Evolutionary conservation across 2,329 filamentous ascomycete genomes (phyloP), one percentile per base, ranked within the genome.

Genomic region (Sporothrix euskadiensis): DNA sequence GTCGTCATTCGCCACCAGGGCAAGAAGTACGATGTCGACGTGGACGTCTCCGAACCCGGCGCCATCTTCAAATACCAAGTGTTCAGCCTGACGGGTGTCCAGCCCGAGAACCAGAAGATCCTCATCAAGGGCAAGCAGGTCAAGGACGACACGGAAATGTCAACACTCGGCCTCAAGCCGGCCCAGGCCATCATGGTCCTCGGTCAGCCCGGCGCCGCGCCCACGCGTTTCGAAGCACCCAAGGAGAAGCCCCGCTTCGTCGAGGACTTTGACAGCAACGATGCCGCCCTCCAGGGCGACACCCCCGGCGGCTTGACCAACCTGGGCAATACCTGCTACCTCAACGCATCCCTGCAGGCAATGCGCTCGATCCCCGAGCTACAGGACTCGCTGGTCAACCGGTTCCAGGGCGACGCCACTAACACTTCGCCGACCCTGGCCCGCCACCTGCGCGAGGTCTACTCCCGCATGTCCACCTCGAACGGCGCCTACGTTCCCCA

Each of bases 261-360:
- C 76, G 96, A 99, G 83, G 96, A 99, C 81, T 98, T 99, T 95
- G 97, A 93, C 35, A 94, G 97, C 81, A 94, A 94, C 41, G 95
- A 98, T 82, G 89, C 90, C 71, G 95, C 96, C 30, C 90, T 90
- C 81, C 89, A 92, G 80, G 91, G 91, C 74, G 94, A 93, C 74
- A 95, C 88, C 63, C 96, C 97, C 1, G 92, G 94, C 73, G 96
- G 96, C 65, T 85, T 99, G 75, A 88, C 92, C 81, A 99, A 99
- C 80, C 85, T 98, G 75, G 96, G 97, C 78, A 99, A 99, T 83
- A 99, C 97, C 4, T 99, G 96, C 85, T 99, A 99, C 81, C 90
- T 98, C 79, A 99, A 99, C 86, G 96, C 96, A 69, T 97, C 95
- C 0, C 86, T 99, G n/a, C 97, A 99, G 82, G 92, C 94, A 4